Evolutionary conservation across 805 yeast genomes (phyloP), one percentile per base, ranked within the genome.

Genomic region (Vanderwaltozyma yarrowii): DNA sequence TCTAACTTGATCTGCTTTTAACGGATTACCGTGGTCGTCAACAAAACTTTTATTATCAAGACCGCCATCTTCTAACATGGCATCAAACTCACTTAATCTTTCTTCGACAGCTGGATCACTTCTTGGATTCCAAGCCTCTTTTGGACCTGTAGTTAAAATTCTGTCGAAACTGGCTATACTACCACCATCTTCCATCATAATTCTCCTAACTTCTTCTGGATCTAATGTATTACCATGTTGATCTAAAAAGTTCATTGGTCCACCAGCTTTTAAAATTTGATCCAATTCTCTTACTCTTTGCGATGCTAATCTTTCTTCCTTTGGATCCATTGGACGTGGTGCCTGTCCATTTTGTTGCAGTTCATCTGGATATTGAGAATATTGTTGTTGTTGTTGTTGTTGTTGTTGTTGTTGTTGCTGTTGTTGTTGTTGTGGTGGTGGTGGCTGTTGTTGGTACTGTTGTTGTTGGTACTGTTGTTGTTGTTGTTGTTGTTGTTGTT

Each of bases 151-250:
- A 8, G 31, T 28, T 21, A 30, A 35, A 9, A 27, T 14, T 27
- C n/a, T 37, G 5, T 33, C 35, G 7, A 37, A 17, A 37, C 39
- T 37, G 15, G 32, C 39, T 20, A 37, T 37, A 37, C 39, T 31
- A 23, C 51, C 58, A 38, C 58, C 58, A n/a, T 52, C 49, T 36
- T 55, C 47, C 15, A 51, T 42, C 21, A 58, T 37, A 14, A 56
- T 32, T 23, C 38, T 44, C 37, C 49, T 51, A n/a, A 54, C 65
- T 32, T 47, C 52, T 24, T 53, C 62, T n/a, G 53, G 49, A 33
- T 56, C 57, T 33, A 66, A 34, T 29, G 49, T 51, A 38, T 66
- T 62, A 32, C 70, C 70, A 33, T 58, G 39, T 37, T 55, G 58
- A 38, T 64, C 70, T 18, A 60, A 50, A 42, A 64, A 66, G 30